These are phyloP conservation scores for Fusarium graminum DNA, from an alignment of 2,329 filamentous ascomycete genomes.

Conservation along the genomic window DNA sequence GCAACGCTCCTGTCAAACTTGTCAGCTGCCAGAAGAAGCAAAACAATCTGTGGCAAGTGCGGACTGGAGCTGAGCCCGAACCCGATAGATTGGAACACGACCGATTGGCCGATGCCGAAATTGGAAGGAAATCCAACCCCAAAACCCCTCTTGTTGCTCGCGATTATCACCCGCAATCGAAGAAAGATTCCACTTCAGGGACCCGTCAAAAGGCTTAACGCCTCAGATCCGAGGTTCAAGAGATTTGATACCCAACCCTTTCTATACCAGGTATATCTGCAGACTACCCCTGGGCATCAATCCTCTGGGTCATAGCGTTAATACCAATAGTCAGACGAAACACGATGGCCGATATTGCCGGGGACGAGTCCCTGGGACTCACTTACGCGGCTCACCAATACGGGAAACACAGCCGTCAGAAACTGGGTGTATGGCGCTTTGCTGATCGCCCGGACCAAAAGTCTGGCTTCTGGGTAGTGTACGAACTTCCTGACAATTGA, in stretches of 20 bases:
- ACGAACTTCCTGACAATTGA: constrained; percentile 28
- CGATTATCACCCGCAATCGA: constrained; percentile 3
- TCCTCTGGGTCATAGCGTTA: constrained; percentile 25
- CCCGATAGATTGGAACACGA: constrained; percentile 26
- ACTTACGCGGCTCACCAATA: constrained; percentile 54
- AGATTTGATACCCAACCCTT: constrained; percentile 20
- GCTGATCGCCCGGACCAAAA: constrained; percentile 32
- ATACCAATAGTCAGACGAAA: constrained; percentile 14
- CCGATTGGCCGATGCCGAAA: constrained; percentile 37
- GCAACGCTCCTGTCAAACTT: constrained; percentile 19
- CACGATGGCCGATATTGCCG: constrained; percentile 42
- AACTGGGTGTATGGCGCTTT: constrained; percentile 61
- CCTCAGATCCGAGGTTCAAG: constrained; percentile 25
- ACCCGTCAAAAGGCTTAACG: constrained; percentile 8
- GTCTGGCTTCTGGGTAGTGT: constrained; percentile 56
- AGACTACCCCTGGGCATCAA: constrained; percentile 8
- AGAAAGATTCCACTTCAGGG: constrained; percentile 18
- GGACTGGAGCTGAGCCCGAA: constrained; percentile 2
- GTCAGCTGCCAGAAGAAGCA: constrained; percentile 9
- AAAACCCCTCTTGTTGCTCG: constrained; percentile 16
- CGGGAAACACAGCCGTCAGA: constrained; percentile 59
- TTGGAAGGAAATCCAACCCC: constrained; percentile 12
- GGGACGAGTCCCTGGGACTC: constrained; percentile 44
- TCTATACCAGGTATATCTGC: constrained; percentile 3
- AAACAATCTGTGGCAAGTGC: constrained; percentile 4